phyloP scores from a whole-genome alignment of 768 basidiomycete genomes.

The Termitomyces sp. region DNA sequence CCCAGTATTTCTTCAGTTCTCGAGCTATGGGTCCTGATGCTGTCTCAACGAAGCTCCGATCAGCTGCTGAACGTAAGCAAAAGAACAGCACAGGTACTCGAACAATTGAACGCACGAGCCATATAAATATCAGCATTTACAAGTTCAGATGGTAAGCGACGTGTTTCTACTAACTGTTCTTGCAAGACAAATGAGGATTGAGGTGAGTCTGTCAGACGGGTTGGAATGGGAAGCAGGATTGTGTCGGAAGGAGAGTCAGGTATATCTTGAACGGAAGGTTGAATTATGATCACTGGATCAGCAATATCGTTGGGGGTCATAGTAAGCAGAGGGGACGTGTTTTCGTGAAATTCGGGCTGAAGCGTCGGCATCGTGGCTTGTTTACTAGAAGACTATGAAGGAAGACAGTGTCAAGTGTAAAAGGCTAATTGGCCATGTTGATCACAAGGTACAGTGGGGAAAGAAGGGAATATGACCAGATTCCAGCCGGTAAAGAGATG shows the following conservation, averaged over 20 bases:
- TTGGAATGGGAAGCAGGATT: conserved; percentile 34
- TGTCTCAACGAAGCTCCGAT: conserved; percentile 77
- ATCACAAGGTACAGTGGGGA: conserved; percentile 5
- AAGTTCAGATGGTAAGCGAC: conserved; percentile 43
- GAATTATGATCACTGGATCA: conserved; percentile 3
- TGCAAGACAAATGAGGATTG: conserved; percentile 41
- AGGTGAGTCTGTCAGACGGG: conserved; percentile 29
- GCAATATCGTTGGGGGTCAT: conserved; percentile 4
- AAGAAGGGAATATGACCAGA: conserved; percentile 13
- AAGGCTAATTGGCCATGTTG: conserved; percentile 16
- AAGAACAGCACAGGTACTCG: neutral
- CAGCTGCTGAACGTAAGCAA: conserved; percentile 34
- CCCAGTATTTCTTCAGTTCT: conserved; percentile 73
- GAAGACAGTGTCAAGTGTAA: neutral
- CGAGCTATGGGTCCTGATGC: conserved; percentile 71
- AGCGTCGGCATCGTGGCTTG: conserved; percentile 16
- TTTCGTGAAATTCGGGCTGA: conserved; percentile 20
- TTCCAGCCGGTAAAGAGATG: conserved; percentile 12
- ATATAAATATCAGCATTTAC: conserved; percentile 52
- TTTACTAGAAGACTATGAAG: conserved; percentile 3
- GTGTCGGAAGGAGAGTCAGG: conserved; percentile 15
- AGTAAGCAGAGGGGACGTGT: conserved; percentile 19
- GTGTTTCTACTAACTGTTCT: conserved; percentile 34
- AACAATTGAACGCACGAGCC: conserved; percentile 41
- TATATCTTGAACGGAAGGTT: conserved; percentile 5